Evolutionary conservation across 116 monocot genomes (phyloP).

Genomic region (Cymodocea nodosa): DNA sequence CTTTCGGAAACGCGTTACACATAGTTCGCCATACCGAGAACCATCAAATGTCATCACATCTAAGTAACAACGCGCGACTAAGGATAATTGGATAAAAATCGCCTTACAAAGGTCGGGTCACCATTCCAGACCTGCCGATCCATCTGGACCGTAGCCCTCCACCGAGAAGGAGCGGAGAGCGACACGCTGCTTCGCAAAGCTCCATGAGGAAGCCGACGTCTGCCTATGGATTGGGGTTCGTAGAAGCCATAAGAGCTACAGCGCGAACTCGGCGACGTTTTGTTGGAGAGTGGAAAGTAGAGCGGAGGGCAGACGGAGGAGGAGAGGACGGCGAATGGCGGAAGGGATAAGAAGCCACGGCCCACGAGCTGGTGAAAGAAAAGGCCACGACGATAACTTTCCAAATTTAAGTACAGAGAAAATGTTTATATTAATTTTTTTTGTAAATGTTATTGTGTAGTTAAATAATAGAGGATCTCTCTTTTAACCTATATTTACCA

Average conservation of each 20-base stretch:
- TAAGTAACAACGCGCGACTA: not conserved
- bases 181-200: conserved; percentile 11
- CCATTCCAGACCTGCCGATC: not conserved
- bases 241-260: conserved; percentile 1
- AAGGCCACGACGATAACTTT: too few species aligned
- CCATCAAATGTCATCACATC: not conserved
- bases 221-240: not conserved
- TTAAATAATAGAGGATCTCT: too few species aligned
- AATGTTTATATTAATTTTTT: too few species aligned
- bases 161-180: not conserved
- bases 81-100: not conserved
- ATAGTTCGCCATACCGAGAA: not conserved
- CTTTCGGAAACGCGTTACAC: too few species aligned
- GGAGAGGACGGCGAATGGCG: too few species aligned
- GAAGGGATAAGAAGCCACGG: too few species aligned
- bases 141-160: not conserved
- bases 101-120: not conserved
- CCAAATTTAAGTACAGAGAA: too few species aligned
- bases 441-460: too few species aligned
- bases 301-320: too few species aligned
- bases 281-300: too few species aligned
- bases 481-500: too few species aligned
- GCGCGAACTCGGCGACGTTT: not conserved
- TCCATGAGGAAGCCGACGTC: conserved; percentile 5
- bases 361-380: too few species aligned